These are phyloP conservation scores for Achlya hypogyna DNA, from an alignment of 352 stramenopile species.

Conservation along the genomic window DNA sequence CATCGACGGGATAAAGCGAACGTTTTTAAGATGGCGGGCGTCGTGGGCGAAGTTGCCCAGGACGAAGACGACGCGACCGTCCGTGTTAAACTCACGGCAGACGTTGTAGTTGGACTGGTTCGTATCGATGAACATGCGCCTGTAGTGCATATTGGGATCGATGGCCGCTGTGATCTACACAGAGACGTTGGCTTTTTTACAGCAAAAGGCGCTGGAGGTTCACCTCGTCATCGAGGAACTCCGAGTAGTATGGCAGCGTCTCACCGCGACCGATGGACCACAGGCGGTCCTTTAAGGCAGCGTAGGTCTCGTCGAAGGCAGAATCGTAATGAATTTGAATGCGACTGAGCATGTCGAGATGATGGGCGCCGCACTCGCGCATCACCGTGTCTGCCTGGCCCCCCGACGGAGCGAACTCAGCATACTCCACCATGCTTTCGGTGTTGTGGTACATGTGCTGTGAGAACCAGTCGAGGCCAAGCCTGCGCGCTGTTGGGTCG, in stretches of 20 bases:
- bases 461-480: conserved; percentile 10
- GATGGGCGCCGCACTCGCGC: neutral
- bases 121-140: neutral
- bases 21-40: neutral
- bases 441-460: conserved; percentile 18
- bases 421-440: neutral
- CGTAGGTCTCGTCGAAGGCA: neutral
- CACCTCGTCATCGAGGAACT: neutral
- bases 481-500: neutral
- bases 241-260: neutral
- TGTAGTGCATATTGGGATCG: neutral
- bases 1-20: neutral
- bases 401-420: neutral
- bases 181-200: too few relatives aligned
- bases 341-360: neutral
- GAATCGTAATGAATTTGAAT: conserved; percentile 1
- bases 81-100: neutral
- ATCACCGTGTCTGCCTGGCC: neutral
- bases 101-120: neutral
- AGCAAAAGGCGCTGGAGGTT: neutral
- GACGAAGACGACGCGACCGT: neutral
- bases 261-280: neutral
- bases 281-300: neutral
- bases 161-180: neutral
- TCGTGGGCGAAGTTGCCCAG: neutral